Conservation (phyloP, 495 filamentous ascomycete species). For the Aspergillus incahuasiensis region DNA sequence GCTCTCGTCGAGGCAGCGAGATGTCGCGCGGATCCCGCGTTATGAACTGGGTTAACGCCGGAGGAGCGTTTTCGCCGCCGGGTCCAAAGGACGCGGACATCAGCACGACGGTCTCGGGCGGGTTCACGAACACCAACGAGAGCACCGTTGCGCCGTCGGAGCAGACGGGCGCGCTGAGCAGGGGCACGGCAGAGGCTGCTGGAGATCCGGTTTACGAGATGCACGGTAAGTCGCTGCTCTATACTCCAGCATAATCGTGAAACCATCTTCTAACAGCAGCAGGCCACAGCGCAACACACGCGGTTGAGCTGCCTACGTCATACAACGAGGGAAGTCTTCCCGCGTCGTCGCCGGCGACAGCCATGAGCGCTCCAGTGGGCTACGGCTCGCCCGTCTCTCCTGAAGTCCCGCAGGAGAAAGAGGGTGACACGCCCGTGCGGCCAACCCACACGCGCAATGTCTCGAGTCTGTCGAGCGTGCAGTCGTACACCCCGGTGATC, state of each 20-base stretch:
- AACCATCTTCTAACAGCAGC: not conserved
- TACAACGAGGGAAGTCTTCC: conserved; percentile 4
- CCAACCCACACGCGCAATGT: conserved; percentile 11
- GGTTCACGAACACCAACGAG: conserved; percentile 1
- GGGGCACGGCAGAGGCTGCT: not conserved
- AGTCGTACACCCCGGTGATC: not conserved
- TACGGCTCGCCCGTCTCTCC: conserved; percentile 13
- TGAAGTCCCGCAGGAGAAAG: conserved; percentile 3
- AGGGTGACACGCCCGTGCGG: not conserved
- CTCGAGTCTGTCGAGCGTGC: conserved; percentile 15
- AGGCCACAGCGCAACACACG: conserved; percentile 1
- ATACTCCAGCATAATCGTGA: not conserved
- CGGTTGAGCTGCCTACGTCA: conserved; percentile 14
- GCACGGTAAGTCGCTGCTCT: conserved; percentile 1
- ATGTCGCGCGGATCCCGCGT: conserved; percentile 1
- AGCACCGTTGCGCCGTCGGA: not conserved
- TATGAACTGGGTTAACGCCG: conserved; percentile 7
- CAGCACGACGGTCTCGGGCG: not conserved
- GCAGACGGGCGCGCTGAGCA: not conserved
- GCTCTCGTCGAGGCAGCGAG: conserved; percentile 1
- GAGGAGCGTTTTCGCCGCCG: conserved; percentile 1
- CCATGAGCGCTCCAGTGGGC: not conserved
- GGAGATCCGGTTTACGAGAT: conserved; percentile 12
- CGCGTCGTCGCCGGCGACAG: not conserved
- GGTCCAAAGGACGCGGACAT: not conserved